Base-by-base conservation (phyloP, 2,329 filamentous ascomycete species). In the Microdochium trichocladiopsis region DNA sequence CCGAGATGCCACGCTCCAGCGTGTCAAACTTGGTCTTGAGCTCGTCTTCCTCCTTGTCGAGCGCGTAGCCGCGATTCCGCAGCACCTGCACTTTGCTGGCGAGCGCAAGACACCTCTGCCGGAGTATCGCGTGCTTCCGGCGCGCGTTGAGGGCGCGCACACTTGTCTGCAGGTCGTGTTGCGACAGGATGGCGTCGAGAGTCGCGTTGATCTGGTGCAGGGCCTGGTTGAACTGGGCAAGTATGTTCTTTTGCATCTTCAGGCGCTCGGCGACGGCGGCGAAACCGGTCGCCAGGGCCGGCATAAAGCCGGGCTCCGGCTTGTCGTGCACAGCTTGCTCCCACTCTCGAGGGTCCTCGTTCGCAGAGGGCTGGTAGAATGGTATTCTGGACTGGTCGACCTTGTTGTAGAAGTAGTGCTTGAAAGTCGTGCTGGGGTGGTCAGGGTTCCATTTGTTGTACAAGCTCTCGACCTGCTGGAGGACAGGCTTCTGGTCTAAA, bases 331-430 rank as follows among this genome's bases (percentile, higher is more conserved):
- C 78, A 0, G 90, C 90, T 60, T 91, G 87, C 63, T 95, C 90
- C 88, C 89, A 95, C 63, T 88, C 88, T 57, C 82, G 80, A 36
- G 86, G 82, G 63, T 92, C 84, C 64, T 94, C 90, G 59, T 81
- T 75, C 1, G 83, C 73, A 16, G 80, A 76, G 2, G 87, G 87
- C 57, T 84, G 81, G 68, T 88, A 92, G 67, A 87, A 91, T 11
- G 87, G 87, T n/a, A 87, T 84, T 64, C 80, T 79, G 50, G 82
- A 80, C 61, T 87, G 82, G 57, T 87, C 84, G 56, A 92, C 88
- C 58, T 88, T 84, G 71, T 94, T 94, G 77, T 94, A 95, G 67
- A 94, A 90, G 73, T 93, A 93, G 64, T 88, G 77, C 67, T 90
- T 87, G 72, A 94, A 90, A 25, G 80, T 82, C 61, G 87, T 91